Base-by-base conservation (phyloP, 192 early-diverging fungal species). In the Coemansia sp. region DNA sequence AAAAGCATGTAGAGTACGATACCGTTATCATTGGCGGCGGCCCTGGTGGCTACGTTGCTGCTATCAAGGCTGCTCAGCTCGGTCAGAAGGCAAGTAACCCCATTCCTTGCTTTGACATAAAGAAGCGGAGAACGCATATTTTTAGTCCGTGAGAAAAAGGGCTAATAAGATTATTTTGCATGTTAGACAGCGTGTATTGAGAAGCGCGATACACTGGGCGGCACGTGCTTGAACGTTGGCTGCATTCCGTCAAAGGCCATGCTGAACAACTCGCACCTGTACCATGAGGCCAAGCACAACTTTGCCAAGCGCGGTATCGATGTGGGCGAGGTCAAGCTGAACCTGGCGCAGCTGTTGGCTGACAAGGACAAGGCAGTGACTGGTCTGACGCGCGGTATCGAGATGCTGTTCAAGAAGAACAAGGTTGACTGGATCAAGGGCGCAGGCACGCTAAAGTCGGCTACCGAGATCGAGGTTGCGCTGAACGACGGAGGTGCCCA, bases 171-270 rank as follows among this genome's bases (percentile, higher is more conserved):
- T 42, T 42, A 40, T 42, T 42, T n/a, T n/a, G 40, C 40, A 42
- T 15, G 15, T 42, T 86, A 95, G 93, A 93, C 92, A 24, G 97
- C 93, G 20, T 96, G 94, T 74, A 86, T 98, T 58, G 97, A 98
- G 85, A 93, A 90, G 79, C 93, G 96, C 63, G 95, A 95, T 23
- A 63, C 92, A 24, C 86, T 99, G 15, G 97, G 97, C 52, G 97
- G 97, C 49, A 99, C 97, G 34, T 99, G 97, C 80, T 84, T 99
- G 72, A 99, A 99, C 75, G 95, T 98, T 51, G 97, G 97, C 36
- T 98, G 96, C 85, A 98, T 98, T 80, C 97, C 97, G 44, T 98
- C 97, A 60, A 98, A 98, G 85, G 93, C 97, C 49, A 89, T 98
- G 74, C 86, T 98, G 67, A 88, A 98, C 88, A 97, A 98, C 87